Base-by-base conservation (phyloP, 306 rosid species). In the Castanopsis chinensis region DNA sequence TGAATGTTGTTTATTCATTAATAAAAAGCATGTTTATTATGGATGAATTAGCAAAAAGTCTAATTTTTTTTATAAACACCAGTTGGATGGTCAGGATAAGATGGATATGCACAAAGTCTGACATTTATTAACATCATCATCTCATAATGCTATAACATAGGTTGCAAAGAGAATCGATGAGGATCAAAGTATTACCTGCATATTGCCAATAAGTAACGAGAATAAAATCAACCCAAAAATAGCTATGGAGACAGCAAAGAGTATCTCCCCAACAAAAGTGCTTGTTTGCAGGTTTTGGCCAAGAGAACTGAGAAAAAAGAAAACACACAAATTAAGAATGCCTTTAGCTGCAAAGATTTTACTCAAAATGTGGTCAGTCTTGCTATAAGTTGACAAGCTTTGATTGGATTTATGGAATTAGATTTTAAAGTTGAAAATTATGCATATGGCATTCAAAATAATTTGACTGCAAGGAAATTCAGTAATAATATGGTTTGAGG, bases 211-310 rank as follows among this genome's bases (percentile, higher is more conserved):
- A 71, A 94, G 98, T 11, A 84, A 78, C 2, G 97, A 76, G 80
- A 95, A 92, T 56, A 95, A 87, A 71, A 92, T 88, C 88, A 95
- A 85, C 70, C 99, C 98, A 23, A 79, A 75, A 65, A 92, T 61
- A 60, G 96, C 67, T 67, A 95, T 91, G 86, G 35, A 74, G 72
- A 91, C 80, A 17, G 95, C 97, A 83, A 92, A 89, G 54, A 71
- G 0, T 80, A 91, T 89, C 88, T 95, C 99, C 76, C 78, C 20
- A 0, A 86, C 80, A 63, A 14, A 73, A 57, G 92, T 86, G 86
- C 91, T 90, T 68, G 97, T 93, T 81, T 89, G 21, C 53, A 95
- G 95, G 78, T 84, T 88, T 83, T 92, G 97, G 74, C 99, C 99
- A n/a, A 92, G 53, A 51, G 98, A 90, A 80, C 99, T 92, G 86